phyloP scores from a whole-genome alignment of 768 basidiomycete genomes.

The Macrolepiota albuminosa region DNA sequence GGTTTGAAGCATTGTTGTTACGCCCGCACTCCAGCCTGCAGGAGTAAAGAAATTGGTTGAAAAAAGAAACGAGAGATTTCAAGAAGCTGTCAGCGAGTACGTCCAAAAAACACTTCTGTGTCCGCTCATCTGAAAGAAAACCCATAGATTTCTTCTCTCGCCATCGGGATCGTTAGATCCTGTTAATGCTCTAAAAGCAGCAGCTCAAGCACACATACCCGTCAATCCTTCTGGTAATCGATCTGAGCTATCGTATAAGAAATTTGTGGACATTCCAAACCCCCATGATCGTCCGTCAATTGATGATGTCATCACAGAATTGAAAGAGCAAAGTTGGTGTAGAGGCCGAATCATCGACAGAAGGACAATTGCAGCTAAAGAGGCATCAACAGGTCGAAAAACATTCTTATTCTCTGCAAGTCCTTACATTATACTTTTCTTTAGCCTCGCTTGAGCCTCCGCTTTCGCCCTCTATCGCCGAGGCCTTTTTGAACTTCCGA shows the following conservation, averaged over 20 bases:
- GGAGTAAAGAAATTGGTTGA: constrained; percentile 69
- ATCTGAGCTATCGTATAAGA: constrained; percentile 6
- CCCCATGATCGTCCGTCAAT: constrained; percentile 54
- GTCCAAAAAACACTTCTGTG: not conserved
- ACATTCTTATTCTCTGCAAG: not conserved
- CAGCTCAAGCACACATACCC: constrained; percentile 69
- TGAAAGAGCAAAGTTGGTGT: constrained; percentile 61
- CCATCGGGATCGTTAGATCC: constrained; percentile 54
- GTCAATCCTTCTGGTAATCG: constrained; percentile 40
- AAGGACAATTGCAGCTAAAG: constrained; percentile 48
- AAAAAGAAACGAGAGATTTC: constrained; percentile 62
- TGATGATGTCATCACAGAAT: constrained; percentile 49
- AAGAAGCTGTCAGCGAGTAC: constrained; percentile 65
- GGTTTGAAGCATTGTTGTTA: constrained; percentile 11
- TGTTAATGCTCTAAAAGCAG: constrained; percentile 55
- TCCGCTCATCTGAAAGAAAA: not conserved
- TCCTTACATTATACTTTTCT: not conserved
- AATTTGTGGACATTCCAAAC: constrained; percentile 29
- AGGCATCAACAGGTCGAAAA: constrained; percentile 40
- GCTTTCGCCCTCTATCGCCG: constrained; percentile 50
- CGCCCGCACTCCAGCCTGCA: constrained; percentile 44
- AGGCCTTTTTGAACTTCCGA: constrained; percentile 53
- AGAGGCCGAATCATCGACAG: constrained; percentile 60
- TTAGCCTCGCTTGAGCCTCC: constrained; percentile 48
- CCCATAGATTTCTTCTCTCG: constrained; percentile 54